Conservation (phyloP, 176 grass and related monocot genomes). For the Bolboschoenus planiculmis region DNA sequence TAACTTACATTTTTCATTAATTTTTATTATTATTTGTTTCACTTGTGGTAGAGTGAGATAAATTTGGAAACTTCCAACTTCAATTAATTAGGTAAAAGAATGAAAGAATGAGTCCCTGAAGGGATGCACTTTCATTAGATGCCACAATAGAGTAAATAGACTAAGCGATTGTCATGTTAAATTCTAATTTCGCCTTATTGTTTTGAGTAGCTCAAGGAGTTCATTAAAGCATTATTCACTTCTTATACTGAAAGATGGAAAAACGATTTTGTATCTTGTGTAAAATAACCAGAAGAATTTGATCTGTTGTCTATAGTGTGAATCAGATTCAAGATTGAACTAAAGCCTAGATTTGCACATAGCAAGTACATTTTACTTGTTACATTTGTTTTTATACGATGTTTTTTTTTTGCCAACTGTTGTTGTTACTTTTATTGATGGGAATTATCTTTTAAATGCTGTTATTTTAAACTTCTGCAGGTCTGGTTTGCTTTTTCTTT, state of each 20-base stretch:
- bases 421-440: background rate
- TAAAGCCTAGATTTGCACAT: background rate
- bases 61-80: background rate
- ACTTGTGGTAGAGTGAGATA: background rate
- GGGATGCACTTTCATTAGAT: background rate
- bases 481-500: conserved; percentile 67
- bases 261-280: background rate
- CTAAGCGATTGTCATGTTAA: background rate
- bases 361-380: background rate
- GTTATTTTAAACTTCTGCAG: conserved; percentile 27
- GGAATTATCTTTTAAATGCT: background rate
- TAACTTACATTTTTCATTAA: background rate
- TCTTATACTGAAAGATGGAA: background rate
- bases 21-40: background rate
- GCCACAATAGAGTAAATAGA: background rate
- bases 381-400: background rate
- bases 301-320: background rate
- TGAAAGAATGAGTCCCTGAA: background rate
- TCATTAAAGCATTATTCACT: background rate
- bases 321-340: background rate
- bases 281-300: background rate
- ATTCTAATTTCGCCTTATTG: background rate
- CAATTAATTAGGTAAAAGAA: background rate
- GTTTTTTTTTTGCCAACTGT: background rate
- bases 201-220: background rate